A percentile compares a stretch with the other conserved stretches of the same genome.
These are phyloP conservation scores for Vitis hybrid DNA, from an alignment of 177 flowering plant genomes.

Conservation along the genomic window DNA sequence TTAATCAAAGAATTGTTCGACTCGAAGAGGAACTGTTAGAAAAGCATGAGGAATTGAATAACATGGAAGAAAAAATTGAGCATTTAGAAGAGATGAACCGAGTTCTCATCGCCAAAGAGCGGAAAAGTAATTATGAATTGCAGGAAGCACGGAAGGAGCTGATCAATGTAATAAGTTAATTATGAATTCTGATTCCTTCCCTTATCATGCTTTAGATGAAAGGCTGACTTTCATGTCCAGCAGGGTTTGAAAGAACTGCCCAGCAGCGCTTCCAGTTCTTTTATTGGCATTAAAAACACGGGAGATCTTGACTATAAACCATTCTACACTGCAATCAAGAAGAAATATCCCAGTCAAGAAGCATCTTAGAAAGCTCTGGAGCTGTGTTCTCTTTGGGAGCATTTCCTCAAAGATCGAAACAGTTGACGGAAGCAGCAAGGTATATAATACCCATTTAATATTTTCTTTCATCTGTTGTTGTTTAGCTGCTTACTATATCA, in stretches of 20 bases:
- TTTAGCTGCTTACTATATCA: neutral
- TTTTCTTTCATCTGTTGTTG: neutral
- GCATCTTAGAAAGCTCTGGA: slow-evolving; percentile 35
- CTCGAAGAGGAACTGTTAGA: slow-evolving; percentile 41
- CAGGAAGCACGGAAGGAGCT: slow-evolving; percentile 60
- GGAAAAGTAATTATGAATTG: slow-evolving; percentile 51
- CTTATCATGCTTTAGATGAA: neutral
- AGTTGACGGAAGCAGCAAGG: slow-evolving; percentile 26
- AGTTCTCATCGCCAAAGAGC: slow-evolving; percentile 43
- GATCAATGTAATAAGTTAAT: slow-evolving; percentile 32
- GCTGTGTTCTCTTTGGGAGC: slow-evolving; percentile 37
- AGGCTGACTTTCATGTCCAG: neutral
- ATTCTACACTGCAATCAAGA: slow-evolving; percentile 32
- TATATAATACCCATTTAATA: slow-evolving; percentile 2
- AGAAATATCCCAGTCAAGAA: slow-evolving; percentile 22
- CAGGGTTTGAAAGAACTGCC: slow-evolving; percentile 22
- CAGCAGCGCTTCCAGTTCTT: slow-evolving; percentile 1
- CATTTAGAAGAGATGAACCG: slow-evolving; percentile 31
- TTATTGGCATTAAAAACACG: slow-evolving; percentile 38
- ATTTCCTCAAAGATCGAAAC: slow-evolving; percentile 30
- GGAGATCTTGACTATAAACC: slow-evolving; percentile 39
- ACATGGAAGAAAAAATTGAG: slow-evolving; percentile 49
- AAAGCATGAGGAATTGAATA: slow-evolving; percentile 36
- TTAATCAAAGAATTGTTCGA: slow-evolving; percentile 31
- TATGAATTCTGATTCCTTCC: neutral